These are phyloP conservation scores for Lactifluus volemus DNA, from an alignment of 768 basidiomycete genomes.

Conservation along the genomic window DNA sequence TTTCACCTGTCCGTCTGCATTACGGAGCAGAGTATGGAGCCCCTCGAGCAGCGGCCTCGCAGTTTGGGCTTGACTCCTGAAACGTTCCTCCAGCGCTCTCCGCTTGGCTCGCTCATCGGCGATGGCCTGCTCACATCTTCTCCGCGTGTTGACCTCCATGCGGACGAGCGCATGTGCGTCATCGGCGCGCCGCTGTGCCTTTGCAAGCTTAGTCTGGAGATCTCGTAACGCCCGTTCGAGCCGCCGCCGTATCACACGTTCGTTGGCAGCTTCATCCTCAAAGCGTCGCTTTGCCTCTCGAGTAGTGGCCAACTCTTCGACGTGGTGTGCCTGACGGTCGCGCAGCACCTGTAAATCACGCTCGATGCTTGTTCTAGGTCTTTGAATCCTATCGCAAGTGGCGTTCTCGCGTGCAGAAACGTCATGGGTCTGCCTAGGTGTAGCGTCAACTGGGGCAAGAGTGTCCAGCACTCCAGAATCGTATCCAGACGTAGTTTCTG, in stretches of 20 bases:
- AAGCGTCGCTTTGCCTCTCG: constrained; percentile 36
- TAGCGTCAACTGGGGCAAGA: background rate
- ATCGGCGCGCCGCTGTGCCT: constrained; percentile 2
- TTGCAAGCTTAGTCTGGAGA: constrained; percentile 9
- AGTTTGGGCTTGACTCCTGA: constrained; percentile 2
- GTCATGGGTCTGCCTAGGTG: background rate
- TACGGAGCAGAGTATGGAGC: constrained; percentile 5
- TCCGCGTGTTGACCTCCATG: background rate
- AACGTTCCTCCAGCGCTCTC: background rate
- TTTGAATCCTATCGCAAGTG: constrained; percentile 1
- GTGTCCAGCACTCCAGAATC: background rate
- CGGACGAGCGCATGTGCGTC: constrained; percentile 7
- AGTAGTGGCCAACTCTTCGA: constrained; percentile 26
- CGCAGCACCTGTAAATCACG: constrained; percentile 35
- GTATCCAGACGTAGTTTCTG: constrained; percentile 2
- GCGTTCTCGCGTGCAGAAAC: background rate
- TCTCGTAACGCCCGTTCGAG: constrained; percentile 15
- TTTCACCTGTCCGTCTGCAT: background rate
- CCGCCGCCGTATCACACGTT: constrained; percentile 22
- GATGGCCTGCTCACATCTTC: constrained; percentile 3
- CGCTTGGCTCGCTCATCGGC: constrained; percentile 10
- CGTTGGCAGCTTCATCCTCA: constrained; percentile 29
- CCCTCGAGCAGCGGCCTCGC: constrained; percentile 10
- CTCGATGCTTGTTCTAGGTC: constrained; percentile 19
- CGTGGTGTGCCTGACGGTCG: constrained; percentile 27